Base-by-base conservation (phyloP, 805 yeast species). In the Starmerella vaccinii region DNA sequence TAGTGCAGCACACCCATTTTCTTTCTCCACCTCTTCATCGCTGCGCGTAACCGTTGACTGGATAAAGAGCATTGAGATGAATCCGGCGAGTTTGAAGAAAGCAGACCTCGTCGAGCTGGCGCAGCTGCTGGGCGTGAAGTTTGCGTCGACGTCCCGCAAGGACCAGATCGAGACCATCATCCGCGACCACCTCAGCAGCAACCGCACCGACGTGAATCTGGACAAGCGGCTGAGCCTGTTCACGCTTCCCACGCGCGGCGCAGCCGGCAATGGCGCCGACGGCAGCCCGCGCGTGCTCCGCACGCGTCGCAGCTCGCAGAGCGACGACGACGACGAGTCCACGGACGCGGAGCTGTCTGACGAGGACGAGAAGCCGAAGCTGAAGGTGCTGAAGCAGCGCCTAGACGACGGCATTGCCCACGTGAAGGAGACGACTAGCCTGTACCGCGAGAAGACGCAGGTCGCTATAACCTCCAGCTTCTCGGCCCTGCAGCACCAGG, bases 21-120 rank as follows among this genome's bases (percentile, higher is more conserved):
- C 27, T 22, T 37, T 37, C 27, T n/a, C 34, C 19, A 33, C 33
- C 26, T 37, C 42, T 38, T 38, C 15, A n/a, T 12, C 5, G 7
- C 21, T 24, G 21, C 26, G 19, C 42, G 3, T 7, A 8, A n/a
- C 7, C 15, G 15, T 16, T 4, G 21, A 30, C 21, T 22, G 12
- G 40, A 37, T 23, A 9, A 4, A n/a, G 15, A 6, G 23, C 26
- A 41, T 27, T 29, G 45, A 7, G 5, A 43, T 43, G 46, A 32
- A 10, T 13, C 29, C 46, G 21, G 12, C 46, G 10, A 24, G 19
- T 5, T 18, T 46, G 43, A 44, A 40, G 37, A 51, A 51, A 35
- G 35, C 38, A 13, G 55, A 51, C 9, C 34, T 51, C 2, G 30
- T 44, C 5, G 52, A 51, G 21, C 34, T 51, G 37, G 35, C 49